Evolutionary conservation across 108 stramenopile genomes (phyloP).

Genomic region (Cylindrotheca closterium): DNA sequence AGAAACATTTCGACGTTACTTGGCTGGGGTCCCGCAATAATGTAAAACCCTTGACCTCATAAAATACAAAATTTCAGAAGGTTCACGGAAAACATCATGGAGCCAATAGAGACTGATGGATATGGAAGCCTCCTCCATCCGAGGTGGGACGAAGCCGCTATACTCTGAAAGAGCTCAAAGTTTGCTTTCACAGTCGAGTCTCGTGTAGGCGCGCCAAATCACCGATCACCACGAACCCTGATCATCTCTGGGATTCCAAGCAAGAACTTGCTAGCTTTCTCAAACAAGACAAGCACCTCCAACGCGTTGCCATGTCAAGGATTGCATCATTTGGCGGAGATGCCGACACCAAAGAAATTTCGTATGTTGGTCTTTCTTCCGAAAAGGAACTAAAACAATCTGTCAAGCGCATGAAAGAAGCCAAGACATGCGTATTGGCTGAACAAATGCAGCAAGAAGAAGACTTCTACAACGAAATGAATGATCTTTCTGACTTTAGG

Average conservation of each 20-base stretch:
- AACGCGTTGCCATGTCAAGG: not conserved
- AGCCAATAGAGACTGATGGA: no score
- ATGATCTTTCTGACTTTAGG: not conserved
- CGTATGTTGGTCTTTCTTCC: not conserved
- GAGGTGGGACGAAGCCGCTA: no score
- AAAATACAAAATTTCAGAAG: no score
- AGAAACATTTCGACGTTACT: no score
- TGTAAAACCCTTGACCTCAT: no score
- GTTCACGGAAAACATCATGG: no score
- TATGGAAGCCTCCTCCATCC: no score
- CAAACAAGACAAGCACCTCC: not conserved
- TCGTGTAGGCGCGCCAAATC: no score
- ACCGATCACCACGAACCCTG: no score
- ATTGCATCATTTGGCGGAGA: not conserved
- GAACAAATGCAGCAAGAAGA: not conserved
- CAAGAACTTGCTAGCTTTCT: not conserved
- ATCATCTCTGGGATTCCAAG: not conserved
- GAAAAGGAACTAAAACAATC: not conserved
- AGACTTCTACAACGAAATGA: not conserved
- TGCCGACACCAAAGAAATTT: not conserved
- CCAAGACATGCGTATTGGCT: not conserved
- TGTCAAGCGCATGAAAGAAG: not conserved
- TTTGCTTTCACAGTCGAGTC: no score
- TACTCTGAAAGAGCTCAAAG: no score
- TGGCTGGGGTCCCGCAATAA: no score